Conservation (phyloP, 441 rosid species). For the Gossypium trilobum region DNA sequence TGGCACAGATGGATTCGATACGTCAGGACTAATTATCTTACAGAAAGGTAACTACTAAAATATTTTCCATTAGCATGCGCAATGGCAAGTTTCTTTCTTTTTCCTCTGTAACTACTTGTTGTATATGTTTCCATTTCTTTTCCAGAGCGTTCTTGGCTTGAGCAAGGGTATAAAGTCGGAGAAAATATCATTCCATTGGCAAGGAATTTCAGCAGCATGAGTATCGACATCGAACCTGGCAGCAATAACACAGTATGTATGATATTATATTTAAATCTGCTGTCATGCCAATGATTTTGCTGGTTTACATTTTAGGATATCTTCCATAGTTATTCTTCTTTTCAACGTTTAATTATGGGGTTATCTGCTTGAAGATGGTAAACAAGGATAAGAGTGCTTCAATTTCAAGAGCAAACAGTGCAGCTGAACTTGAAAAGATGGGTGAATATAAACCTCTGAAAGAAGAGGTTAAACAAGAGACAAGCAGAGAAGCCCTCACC, state of each 20-base stretch:
- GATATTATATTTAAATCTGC: neutral
- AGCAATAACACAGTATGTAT: slow-evolving; percentile 29
- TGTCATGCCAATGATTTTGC: neutral
- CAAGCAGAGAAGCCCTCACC: slow-evolving; percentile 44
- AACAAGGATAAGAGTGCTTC: slow-evolving; percentile 38
- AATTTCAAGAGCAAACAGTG: slow-evolving; percentile 33
- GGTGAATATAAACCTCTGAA: slow-evolving; percentile 26
- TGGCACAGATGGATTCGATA: slow-evolving; percentile 61
- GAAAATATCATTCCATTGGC: slow-evolving; percentile 67
- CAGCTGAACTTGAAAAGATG: slow-evolving; percentile 19
- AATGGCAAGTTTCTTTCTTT: neutral
- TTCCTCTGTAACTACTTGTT: neutral
- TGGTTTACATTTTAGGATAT: neutral
- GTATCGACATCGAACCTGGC: slow-evolving; percentile 40
- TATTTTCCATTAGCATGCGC: neutral
- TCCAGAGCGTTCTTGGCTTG: slow-evolving; percentile 59
- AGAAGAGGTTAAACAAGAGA: slow-evolving; percentile 32
- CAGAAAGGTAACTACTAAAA: slow-evolving; percentile 41
- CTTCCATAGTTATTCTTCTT: neutral
- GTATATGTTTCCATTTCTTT: neutral
- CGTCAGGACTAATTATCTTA: slow-evolving; percentile 63
- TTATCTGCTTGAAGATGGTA: neutral
- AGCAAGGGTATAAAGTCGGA: slow-evolving; percentile 54
- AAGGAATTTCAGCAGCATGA: slow-evolving; percentile 38
- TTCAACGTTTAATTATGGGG: neutral